These are phyloP conservation scores for Plasmodium fragile DNA, from an alignment of 169 alveolate genomes.

Conservation along the genomic window DNA sequence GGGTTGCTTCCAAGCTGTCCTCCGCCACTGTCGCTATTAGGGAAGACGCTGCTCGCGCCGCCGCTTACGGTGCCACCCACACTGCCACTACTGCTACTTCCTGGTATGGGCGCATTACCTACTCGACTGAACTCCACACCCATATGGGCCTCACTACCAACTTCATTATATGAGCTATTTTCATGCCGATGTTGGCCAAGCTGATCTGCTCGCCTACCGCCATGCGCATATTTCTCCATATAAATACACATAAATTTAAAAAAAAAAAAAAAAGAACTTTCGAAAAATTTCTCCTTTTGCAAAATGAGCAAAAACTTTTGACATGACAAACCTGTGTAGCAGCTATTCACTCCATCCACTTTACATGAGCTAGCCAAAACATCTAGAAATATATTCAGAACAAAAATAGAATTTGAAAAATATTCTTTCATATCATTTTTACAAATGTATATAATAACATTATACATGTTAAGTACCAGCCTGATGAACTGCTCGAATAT, in stretches of 20 bases:
- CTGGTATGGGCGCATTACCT: background rate
- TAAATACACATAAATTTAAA: conserved; percentile 34
- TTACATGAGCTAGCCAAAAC: conserved; percentile 12
- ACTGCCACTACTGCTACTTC: background rate
- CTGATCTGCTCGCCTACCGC: background rate
- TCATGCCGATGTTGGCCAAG: background rate
- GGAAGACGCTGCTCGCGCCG: background rate
- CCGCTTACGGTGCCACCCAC: background rate
- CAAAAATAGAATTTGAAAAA: conserved; percentile 27
- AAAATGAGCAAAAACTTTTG: conserved; percentile 21
- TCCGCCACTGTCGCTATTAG: background rate
- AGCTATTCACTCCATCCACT: background rate
- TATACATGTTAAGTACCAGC: conserved; percentile 47
- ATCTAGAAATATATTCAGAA: conserved; percentile 31
- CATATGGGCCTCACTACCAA: background rate
- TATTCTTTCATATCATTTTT: conserved; percentile 13
- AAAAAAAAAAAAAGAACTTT: conserved; percentile 55
- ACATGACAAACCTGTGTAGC: conserved; percentile 1
- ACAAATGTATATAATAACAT: conserved; percentile 39
- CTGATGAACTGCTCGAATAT: conserved; percentile 39
- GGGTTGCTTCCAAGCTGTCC: background rate
- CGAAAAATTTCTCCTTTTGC: background rate
- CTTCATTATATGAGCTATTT: background rate
- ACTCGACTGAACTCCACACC: background rate
- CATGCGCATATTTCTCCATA: conserved; percentile 8